phyloP scores from a whole-genome alignment of 495 filamentous ascomycete species.

The Tetracladium setigerum region DNA sequence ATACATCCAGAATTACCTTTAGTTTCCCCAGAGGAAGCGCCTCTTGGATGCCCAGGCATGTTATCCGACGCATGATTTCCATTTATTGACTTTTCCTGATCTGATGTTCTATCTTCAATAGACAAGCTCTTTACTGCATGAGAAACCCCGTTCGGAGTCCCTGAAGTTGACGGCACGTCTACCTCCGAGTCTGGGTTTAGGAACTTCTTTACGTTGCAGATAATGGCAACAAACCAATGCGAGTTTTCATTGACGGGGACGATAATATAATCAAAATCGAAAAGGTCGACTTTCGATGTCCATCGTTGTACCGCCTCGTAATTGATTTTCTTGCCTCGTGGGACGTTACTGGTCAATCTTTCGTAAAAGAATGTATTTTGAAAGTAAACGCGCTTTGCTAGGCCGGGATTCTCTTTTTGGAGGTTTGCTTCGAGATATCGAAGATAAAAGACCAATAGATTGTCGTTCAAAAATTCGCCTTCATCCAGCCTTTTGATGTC shows the following conservation, averaged over 20 bases:
- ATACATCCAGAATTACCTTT: too few relatives aligned
- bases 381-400: conserved; percentile 66
- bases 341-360: conserved; percentile 49
- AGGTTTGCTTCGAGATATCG: conserved; percentile 63
- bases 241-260: conserved; percentile 81
- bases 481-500: conserved; percentile 78
- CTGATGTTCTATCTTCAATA: too few relatives aligned
- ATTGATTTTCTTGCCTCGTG: conserved; percentile 55
- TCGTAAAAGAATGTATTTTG: conserved; percentile 91
- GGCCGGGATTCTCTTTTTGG: conserved; percentile 43
- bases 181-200: conserved; percentile 29
- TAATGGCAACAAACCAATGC: conserved; percentile 96
- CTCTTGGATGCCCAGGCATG: too few relatives aligned
- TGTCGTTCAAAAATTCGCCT: conserved; percentile 87
- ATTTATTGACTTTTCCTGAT: too few relatives aligned
- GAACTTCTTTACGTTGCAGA: conserved; percentile 72
- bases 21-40: too few relatives aligned
- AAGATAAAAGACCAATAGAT: conserved; percentile 80
- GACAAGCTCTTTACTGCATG: too few relatives aligned
- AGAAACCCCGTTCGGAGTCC: too few relatives aligned
- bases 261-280: conserved; percentile 80
- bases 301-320: conserved; percentile 79
- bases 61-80: too few relatives aligned
- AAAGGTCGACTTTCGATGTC: conserved; percentile 81
- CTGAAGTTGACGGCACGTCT: too few relatives aligned